These are phyloP conservation scores for Mycena epipterygia DNA, from an alignment of 768 basidiomycete species.

Conservation along the genomic window DNA sequence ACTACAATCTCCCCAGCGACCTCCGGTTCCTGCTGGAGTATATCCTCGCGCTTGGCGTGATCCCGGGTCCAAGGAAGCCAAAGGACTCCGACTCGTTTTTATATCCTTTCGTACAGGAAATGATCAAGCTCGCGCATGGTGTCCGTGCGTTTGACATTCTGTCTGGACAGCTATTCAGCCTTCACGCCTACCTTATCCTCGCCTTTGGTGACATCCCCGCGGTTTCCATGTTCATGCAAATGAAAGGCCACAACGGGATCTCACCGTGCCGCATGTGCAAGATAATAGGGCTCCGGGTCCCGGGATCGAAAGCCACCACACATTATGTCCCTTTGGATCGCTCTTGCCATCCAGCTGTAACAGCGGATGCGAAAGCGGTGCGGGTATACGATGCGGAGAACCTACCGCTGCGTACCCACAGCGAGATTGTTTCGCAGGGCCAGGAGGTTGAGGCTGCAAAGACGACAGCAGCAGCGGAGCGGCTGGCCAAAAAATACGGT, in stretches of 20 bases:
- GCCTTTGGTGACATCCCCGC: too few species aligned
- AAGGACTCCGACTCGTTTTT: background rate
- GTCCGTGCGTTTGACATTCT: background rate
- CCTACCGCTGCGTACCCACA: constrained; percentile 37
- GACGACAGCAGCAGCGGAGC: constrained; percentile 31
- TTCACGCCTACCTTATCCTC: too few species aligned
- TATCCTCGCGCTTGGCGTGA: too few species aligned
- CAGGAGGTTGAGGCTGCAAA: constrained; percentile 35
- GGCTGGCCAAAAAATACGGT: constrained; percentile 43
- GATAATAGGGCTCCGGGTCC: too few species aligned
- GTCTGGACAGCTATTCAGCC: too few species aligned
- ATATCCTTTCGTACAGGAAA: background rate
- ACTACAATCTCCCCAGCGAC: background rate
- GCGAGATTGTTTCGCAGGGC: constrained; percentile 36
- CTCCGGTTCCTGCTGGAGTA: too few species aligned
- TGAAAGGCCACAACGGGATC: too few species aligned
- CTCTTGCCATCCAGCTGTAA: background rate
- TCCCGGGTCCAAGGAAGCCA: too few species aligned
- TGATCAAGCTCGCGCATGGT: background rate
- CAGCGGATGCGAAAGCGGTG: background rate
- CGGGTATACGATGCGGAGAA: constrained; percentile 35
- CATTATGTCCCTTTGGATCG: constrained; percentile 13
- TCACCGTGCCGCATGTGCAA: too few species aligned
- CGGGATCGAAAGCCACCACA: background rate
- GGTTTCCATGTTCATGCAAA: too few species aligned